Conservation (phyloP, 352 stramenopile species). For the Phytophthora rubi region DNA sequence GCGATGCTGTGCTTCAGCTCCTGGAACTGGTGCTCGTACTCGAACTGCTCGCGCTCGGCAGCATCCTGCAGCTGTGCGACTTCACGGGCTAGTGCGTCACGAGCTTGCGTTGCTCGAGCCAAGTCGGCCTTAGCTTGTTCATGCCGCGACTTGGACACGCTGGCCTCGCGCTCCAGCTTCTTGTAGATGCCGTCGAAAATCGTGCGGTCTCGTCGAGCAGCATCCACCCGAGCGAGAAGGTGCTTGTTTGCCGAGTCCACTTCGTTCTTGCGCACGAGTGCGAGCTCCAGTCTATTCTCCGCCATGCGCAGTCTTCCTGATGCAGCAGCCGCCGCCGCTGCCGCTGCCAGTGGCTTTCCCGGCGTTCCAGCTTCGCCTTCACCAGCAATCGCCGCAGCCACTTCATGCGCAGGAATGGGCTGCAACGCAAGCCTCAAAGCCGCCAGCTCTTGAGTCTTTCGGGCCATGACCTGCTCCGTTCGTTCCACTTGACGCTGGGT, state of each 20-base stretch:
- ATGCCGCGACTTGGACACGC: constrained; percentile 54
- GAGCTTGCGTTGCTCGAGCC: constrained; percentile 47
- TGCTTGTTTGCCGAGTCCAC: constrained; percentile 86
- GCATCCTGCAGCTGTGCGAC: constrained; percentile 56
- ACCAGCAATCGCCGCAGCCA: constrained; percentile 9
- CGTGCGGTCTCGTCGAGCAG: constrained; percentile 66
- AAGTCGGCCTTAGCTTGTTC: constrained; percentile 58
- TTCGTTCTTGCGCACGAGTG: constrained; percentile 83
- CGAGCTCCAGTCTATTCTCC: constrained; percentile 77
- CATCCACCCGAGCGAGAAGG: constrained; percentile 72
- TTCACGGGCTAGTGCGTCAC: constrained; percentile 52
- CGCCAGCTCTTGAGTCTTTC: constrained; percentile 58
- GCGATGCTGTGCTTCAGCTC: constrained; percentile 66
- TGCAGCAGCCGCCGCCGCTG: constrained; percentile 53
- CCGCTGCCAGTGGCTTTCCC: constrained; percentile 26
- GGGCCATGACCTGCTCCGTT: constrained; percentile 53
- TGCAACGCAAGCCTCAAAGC: constrained; percentile 37
- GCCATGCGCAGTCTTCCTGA: constrained; percentile 59
- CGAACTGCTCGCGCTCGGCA: constrained; percentile 57
- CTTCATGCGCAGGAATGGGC: constrained; percentile 29
- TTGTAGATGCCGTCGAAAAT: constrained; percentile 90
- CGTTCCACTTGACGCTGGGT: constrained; percentile 50
- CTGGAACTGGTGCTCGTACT: constrained; percentile 73
- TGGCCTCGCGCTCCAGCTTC: constrained; percentile 80
- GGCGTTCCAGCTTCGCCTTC: constrained; percentile 26